These are phyloP conservation scores for Trichoderma cornu-damae DNA, from an alignment of 2,329 filamentous ascomycete species.

Conservation along the genomic window DNA sequence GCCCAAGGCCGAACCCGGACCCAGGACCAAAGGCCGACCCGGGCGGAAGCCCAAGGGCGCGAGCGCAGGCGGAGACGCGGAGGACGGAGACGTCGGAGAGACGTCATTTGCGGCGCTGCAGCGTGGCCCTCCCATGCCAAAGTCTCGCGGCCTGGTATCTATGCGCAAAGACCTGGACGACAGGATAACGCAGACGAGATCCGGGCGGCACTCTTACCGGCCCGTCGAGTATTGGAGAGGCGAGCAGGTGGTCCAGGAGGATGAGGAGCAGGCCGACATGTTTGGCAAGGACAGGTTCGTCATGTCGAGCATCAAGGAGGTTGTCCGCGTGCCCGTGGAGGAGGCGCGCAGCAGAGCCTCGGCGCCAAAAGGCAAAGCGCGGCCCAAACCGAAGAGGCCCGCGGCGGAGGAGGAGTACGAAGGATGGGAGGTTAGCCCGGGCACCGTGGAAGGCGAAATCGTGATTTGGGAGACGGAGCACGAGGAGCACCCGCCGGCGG, in stretches of 20 bases:
- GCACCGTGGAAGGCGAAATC: constrained; percentile 59
- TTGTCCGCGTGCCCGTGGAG: constrained; percentile 66
- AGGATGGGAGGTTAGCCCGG: constrained; percentile 66
- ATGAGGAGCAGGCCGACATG: constrained; percentile 50
- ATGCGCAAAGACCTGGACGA: constrained; percentile 44
- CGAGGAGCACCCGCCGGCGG: constrained; percentile 48
- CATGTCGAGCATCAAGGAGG: constrained; percentile 67
- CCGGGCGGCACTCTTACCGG: constrained; percentile 69
- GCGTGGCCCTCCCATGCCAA: constrained; percentile 52
- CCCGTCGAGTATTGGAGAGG: constrained; percentile 85
- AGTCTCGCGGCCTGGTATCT: constrained; percentile 50
- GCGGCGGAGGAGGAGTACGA: constrained; percentile 52
- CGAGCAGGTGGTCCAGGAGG: constrained; percentile 68
- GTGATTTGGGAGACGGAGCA: constrained; percentile 58
- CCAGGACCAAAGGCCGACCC: constrained; percentile 26
- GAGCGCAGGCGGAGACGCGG: constrained; percentile 25
- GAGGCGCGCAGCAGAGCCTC: constrained; percentile 31
- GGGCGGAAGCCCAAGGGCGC: constrained; percentile 26
- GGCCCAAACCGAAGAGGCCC: constrained; percentile 31
- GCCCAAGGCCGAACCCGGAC: constrained; percentile 21
- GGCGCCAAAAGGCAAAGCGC: constrained; percentile 24
- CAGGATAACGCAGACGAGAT: constrained; percentile 59
- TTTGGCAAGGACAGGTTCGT: constrained; percentile 44
- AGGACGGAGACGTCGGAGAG: constrained; percentile 41
- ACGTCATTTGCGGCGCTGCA: constrained; percentile 46